A percentile compares a stretch with the other conserved stretches of the same genome.
Evolutionary conservation across 2,329 filamentous ascomycete genomes (phyloP).

Genomic region (Paramyrothecium roridum): DNA sequence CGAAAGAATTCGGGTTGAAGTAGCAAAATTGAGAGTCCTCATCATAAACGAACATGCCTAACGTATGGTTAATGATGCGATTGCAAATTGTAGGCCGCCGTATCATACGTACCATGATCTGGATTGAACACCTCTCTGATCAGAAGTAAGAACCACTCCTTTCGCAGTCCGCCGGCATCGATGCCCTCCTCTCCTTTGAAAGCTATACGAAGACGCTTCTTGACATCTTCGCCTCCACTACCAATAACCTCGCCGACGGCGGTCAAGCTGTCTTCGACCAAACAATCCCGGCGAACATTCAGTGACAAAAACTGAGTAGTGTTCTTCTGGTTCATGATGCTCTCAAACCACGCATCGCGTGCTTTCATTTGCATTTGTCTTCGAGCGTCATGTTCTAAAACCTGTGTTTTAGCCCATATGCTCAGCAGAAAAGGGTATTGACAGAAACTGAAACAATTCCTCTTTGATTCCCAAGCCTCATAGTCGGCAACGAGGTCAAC

Average conservation of each 20-base stretch:
- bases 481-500: slow-evolving; percentile 84
- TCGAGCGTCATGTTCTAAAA: slow-evolving; percentile 82
- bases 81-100: neutral
- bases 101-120: slow-evolving; percentile 66
- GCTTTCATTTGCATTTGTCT: slow-evolving; percentile 89
- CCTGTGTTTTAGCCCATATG: slow-evolving; percentile 88
- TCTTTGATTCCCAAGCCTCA: slow-evolving; percentile 77
- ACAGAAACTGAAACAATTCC: slow-evolving; percentile 79
- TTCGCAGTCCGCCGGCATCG: slow-evolving; percentile 83
- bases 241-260: slow-evolving; percentile 83
- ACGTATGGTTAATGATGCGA: slow-evolving; percentile 6
- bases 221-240: slow-evolving; percentile 77
- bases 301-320: slow-evolving; percentile 77
- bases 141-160: slow-evolving; percentile 91
- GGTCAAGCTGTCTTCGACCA: slow-evolving; percentile 84
- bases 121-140: slow-evolving; percentile 89
- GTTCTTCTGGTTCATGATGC: slow-evolving; percentile 71
- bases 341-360: slow-evolving; percentile 86
- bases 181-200: slow-evolving; percentile 89
- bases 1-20: slow-evolving; percentile 87
- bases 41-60: slow-evolving; percentile 89
- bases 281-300: slow-evolving; percentile 75
- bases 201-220: slow-evolving; percentile 82
- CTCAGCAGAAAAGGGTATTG: slow-evolving; percentile 91
- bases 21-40: slow-evolving; percentile 90